A percentile compares a stretch with the other conserved stretches of the same genome.
Conservation (phyloP, 1,139 yeast genomes). For the Komagataea norvegica region DNA sequence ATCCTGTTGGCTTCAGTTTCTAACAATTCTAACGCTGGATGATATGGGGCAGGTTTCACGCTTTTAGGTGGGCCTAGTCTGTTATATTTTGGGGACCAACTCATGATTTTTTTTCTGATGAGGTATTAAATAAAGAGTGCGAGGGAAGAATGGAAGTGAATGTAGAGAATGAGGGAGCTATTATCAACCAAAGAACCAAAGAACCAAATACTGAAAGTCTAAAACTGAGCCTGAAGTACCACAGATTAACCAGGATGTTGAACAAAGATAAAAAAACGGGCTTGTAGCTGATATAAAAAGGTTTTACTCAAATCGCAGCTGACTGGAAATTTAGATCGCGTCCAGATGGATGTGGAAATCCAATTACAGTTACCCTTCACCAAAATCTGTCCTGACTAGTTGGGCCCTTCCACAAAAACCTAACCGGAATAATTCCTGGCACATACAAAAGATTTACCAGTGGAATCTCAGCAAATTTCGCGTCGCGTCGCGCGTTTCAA, state of each 20-base stretch:
- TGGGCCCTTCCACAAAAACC: too few species aligned
- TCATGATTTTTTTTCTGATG: too few species aligned
- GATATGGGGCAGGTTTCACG: slow-evolving; percentile 20
- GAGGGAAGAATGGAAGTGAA: neutral
- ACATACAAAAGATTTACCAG: too few species aligned
- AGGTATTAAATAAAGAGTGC: neutral
- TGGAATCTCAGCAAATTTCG: slow-evolving; percentile 2
- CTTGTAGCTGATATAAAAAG: slow-evolving; percentile 1
- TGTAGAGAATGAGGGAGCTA: neutral
- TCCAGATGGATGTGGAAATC: slow-evolving; percentile 2
- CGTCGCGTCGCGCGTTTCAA: slow-evolving; percentile 10
- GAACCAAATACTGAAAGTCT: too few species aligned
- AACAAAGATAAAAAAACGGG: neutral
- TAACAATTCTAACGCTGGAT: slow-evolving; percentile 21
- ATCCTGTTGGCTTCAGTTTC: slow-evolving; percentile 20
- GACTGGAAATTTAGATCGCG: slow-evolving; percentile 1
- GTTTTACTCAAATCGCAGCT: neutral
- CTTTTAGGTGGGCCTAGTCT: slow-evolving; percentile 26
- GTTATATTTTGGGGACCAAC: slow-evolving; percentile 24
- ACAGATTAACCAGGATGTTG: neutral
- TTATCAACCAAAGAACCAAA: too few species aligned
- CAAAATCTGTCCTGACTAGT: too few species aligned
- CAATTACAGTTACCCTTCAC: slow-evolving; percentile 1
- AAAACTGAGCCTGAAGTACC: too few species aligned
- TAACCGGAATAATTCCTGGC: too few species aligned